phyloP scores from a whole-genome alignment of 164 flowering plant genomes.

The Pachysandra terminalis region DNA sequence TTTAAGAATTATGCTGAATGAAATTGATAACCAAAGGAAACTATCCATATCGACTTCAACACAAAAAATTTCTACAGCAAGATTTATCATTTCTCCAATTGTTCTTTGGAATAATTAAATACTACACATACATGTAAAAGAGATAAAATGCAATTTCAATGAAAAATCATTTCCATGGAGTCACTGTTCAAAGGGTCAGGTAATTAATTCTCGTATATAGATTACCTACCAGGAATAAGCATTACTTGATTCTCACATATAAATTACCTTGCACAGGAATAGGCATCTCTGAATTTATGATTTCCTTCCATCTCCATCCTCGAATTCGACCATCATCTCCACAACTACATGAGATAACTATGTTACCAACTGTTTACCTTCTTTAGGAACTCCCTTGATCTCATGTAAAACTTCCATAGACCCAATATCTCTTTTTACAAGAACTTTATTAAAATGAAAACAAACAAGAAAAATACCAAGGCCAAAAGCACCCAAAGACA shows the following conservation, averaged over 20 bases:
- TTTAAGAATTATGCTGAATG: too few species aligned
- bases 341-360: constrained; percentile 54
- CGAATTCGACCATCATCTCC: constrained; percentile 97
- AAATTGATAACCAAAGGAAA: too few species aligned
- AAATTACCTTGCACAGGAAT: constrained; percentile 45
- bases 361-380: neutral
- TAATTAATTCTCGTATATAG: neutral
- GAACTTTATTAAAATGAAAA: too few species aligned
- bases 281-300: constrained; percentile 36
- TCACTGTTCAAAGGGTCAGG: neutral
- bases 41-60: too few species aligned
- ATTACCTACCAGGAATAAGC: constrained; percentile 45
- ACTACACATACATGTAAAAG: neutral
- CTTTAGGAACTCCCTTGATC: neutral
- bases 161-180: neutral
- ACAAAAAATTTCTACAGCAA: too few species aligned
- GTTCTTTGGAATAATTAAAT: too few species aligned
- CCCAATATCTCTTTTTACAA: neutral
- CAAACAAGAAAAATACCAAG: too few species aligned
- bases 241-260: neutral
- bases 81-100: too few species aligned
- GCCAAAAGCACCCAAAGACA: too few species aligned
- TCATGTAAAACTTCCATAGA: neutral
- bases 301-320: constrained; percentile 91
- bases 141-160: too few species aligned